Evolutionary conservation across 768 basidiomycete genomes (phyloP).

Genomic region (Coprinellus aureogranulatus): DNA sequence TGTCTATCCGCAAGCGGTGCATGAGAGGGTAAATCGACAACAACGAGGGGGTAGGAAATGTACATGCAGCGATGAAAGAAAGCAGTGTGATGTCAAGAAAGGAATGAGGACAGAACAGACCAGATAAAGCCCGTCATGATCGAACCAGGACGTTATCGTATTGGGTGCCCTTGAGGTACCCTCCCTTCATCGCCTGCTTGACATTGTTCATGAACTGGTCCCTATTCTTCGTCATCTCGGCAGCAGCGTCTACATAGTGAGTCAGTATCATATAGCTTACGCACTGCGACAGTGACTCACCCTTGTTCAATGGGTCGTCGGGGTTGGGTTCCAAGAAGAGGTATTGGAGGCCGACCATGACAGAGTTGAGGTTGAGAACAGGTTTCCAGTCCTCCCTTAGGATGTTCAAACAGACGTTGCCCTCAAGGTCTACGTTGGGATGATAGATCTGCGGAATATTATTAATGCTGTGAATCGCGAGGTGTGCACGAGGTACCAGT

Average conservation of each 20-base stretch:
- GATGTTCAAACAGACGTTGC: constrained; percentile 98
- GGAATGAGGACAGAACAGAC: constrained; percentile 11
- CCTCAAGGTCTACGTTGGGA: constrained; percentile 96
- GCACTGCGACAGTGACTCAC: constrained; percentile 39
- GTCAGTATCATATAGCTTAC: neutral
- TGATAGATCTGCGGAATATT: constrained; percentile 80
- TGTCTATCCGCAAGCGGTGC: constrained; percentile 29
- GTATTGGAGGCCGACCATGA: constrained; percentile 98
- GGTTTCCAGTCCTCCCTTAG: constrained; percentile 99
- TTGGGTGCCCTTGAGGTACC: constrained; percentile 68
- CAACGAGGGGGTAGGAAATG: constrained; percentile 24
- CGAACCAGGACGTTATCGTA: constrained; percentile 72
- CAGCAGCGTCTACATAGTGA: constrained; percentile 76
- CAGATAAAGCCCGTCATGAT: constrained; percentile 24
- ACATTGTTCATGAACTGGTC: constrained; percentile 84
- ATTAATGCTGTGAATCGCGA: constrained; percentile 8
- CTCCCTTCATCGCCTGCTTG: constrained; percentile 82
- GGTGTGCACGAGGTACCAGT: neutral
- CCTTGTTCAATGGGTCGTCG: constrained; percentile 98
- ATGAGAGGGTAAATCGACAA: constrained; percentile 26
- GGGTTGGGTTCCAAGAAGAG: constrained; percentile 98
- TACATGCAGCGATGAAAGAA: constrained; percentile 27
- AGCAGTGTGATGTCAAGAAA: constrained; percentile 21
- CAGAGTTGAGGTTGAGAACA: constrained; percentile 93
- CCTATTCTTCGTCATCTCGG: constrained; percentile 87